Percentiles rank a stretch among this genome's conserved stretches.
phyloP scores from a whole-genome alignment of 1,139 yeast genomes.

The Blastobotrys persicus region DNA sequence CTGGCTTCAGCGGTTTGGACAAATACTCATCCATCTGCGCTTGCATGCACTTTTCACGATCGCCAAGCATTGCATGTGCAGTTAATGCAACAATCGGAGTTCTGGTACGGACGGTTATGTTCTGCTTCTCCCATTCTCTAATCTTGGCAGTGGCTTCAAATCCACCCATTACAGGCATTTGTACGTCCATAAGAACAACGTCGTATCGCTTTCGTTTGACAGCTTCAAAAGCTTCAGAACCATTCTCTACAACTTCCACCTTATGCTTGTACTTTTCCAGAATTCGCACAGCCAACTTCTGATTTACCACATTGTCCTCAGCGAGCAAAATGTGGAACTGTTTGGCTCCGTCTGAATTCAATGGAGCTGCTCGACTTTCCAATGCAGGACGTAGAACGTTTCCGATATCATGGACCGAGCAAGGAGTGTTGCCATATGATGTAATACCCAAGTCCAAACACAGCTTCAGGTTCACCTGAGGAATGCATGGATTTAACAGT shows the following conservation, averaged over 20 bases:
- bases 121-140: conserved; percentile 82
- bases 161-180: conserved; percentile 95
- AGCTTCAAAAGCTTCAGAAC: conserved; percentile 78
- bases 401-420: conserved; percentile 76
- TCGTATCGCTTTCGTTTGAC: conserved; percentile 66
- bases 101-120: conserved; percentile 70
- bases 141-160: conserved; percentile 86
- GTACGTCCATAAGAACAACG: conserved; percentile 88
- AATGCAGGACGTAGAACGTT: conserved; percentile 81
- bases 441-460: conserved; percentile 86
- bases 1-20: conserved; percentile 83
- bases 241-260: conserved; percentile 82
- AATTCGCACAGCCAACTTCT: conserved; percentile 78
- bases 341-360: conserved; percentile 74
- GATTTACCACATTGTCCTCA: conserved; percentile 84
- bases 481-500: conserved; percentile 69
- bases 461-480: conserved; percentile 73
- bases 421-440: conserved; percentile 84
- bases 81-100: conserved; percentile 87
- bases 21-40: conserved; percentile 92
- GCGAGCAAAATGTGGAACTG: conserved; percentile 75
- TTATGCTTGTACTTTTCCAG: conserved; percentile 79
- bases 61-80: conserved; percentile 92
- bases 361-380: conserved; percentile 77
- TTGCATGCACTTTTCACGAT: conserved; percentile 77